A percentile compares a stretch with the other conserved stretches of the same genome.
Conservation (phyloP, 2,329 filamentous ascomycete genomes). For the Pestalotiopsis sp. region DNA sequence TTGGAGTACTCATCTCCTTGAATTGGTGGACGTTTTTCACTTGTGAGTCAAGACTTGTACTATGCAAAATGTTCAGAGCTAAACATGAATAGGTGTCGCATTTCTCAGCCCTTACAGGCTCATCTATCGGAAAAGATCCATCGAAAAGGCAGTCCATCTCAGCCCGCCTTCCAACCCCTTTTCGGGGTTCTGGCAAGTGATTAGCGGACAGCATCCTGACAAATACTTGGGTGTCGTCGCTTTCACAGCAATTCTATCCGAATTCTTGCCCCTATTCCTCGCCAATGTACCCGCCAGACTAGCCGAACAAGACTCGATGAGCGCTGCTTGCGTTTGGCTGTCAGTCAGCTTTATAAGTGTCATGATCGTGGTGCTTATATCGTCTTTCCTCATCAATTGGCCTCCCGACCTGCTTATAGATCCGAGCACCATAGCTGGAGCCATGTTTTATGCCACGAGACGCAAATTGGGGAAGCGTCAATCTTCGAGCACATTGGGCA, state of each 20-base stretch:
- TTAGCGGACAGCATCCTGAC: conserved; percentile 32
- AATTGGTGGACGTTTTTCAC: conserved; percentile 36
- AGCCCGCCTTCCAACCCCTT: conserved; percentile 45
- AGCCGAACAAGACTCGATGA: conserved; percentile 38
- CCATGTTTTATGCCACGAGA: conserved; percentile 41
- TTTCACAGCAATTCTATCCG: conserved; percentile 43
- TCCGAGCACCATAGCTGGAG: conserved; percentile 45
- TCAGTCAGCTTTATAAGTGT: conserved; percentile 37
- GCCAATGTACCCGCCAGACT: conserved; percentile 49
- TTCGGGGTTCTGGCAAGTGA: conserved; percentile 40
- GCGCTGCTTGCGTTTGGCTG: conserved; percentile 41
- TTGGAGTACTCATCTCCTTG: conserved; percentile 34
- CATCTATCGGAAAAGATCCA: conserved; percentile 36
- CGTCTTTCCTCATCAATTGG: conserved; percentile 42
- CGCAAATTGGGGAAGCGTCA: conserved; percentile 5
- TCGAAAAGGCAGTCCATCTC: conserved; percentile 38
- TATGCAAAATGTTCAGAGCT: conserved; percentile 6
- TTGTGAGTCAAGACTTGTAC: conserved; percentile 22
- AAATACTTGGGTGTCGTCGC: conserved; percentile 41
- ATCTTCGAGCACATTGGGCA: conserved; percentile 17
- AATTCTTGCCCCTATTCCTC: conserved; percentile 50
- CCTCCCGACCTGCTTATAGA: conserved; percentile 44
- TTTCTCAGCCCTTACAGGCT: conserved; percentile 44
- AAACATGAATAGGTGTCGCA: conserved; percentile 38
- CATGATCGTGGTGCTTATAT: conserved; percentile 41